These are phyloP conservation scores for Fraxinus dipetala DNA, from an alignment of 305 asterid species.

Conservation along the genomic window DNA sequence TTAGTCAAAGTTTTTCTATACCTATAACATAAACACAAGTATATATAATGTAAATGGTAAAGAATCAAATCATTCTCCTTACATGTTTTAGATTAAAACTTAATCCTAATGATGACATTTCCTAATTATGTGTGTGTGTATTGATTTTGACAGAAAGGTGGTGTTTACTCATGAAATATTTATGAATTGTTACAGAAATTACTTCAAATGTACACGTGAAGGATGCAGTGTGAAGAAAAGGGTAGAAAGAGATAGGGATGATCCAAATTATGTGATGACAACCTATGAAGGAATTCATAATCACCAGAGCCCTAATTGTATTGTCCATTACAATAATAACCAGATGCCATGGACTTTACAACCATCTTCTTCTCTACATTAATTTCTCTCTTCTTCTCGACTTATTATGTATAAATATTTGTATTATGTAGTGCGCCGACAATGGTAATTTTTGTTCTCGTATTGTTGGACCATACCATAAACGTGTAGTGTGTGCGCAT, in stretches of 20 bases:
- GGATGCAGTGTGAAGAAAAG: slow-evolving; percentile 32
- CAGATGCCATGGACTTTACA: not conserved
- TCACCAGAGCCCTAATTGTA: slow-evolving; percentile 20
- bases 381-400: not conserved
- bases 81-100: not conserved
- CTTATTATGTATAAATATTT: not conserved
- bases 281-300: slow-evolving; percentile 32
- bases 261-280: slow-evolving; percentile 25
- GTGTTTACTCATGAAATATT: not conserved
- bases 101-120: no score
- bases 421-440: not conserved
- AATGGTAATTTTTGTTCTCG: not conserved
- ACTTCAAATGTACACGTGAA: slow-evolving; percentile 27
- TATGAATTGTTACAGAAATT: slow-evolving; percentile 20
- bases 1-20: no score
- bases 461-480: not conserved
- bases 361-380: not conserved
- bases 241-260: slow-evolving; percentile 30
- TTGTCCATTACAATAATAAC: not conserved
- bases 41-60: not conserved
- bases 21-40: no score
- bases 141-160: not conserved
- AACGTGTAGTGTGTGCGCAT: not conserved
- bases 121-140: no score
- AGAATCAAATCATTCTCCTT: not conserved